Conservation (phyloP, 164 flowering plant species). For the Stephania japonica region DNA sequence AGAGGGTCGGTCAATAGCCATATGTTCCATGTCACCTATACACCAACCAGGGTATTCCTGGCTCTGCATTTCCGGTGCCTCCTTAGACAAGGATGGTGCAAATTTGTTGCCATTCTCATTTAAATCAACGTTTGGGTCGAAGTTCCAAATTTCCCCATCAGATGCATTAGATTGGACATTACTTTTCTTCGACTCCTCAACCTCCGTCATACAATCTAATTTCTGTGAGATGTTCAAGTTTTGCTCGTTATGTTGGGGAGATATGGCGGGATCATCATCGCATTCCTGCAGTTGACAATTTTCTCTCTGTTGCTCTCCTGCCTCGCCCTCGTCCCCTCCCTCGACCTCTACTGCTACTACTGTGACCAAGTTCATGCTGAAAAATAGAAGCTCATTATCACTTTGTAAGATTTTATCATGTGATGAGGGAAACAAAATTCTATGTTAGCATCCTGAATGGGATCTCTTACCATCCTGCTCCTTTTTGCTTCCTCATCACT, state of each 20-base stretch:
- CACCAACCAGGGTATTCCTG: slow-evolving; percentile 77
- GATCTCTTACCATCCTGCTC: slow-evolving; percentile 49
- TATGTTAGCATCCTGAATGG: no score
- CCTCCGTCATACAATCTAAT: slow-evolving; percentile 26
- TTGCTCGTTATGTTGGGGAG: slow-evolving; percentile 32
- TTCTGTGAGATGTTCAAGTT: slow-evolving; percentile 15
- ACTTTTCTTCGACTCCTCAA: slow-evolving; percentile 34
- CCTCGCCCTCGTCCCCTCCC: slow-evolving; percentile 86
- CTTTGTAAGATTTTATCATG: background rate
- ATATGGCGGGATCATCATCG: slow-evolving; percentile 29
- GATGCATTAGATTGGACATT: slow-evolving; percentile 15
- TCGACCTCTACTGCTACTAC: slow-evolving; percentile 19
- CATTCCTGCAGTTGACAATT: slow-evolving; percentile 32
- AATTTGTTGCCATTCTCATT: slow-evolving; percentile 38
- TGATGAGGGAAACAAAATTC: background rate
- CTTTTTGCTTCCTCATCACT: slow-evolving; percentile 82
- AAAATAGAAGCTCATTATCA: background rate
- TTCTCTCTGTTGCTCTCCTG: slow-evolving; percentile 44
- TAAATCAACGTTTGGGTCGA: slow-evolving; percentile 64
- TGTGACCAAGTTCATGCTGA: slow-evolving; percentile 45
- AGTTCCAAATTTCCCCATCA: slow-evolving; percentile 29
- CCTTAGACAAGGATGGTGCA: slow-evolving; percentile 15
- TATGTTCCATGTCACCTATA: slow-evolving; percentile 56
- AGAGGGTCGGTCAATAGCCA: slow-evolving; percentile 64
- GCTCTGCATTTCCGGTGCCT: slow-evolving; percentile 32